Base-by-base conservation (phyloP, 495 filamentous ascomycete species). In the Penicillium samsonianum region DNA sequence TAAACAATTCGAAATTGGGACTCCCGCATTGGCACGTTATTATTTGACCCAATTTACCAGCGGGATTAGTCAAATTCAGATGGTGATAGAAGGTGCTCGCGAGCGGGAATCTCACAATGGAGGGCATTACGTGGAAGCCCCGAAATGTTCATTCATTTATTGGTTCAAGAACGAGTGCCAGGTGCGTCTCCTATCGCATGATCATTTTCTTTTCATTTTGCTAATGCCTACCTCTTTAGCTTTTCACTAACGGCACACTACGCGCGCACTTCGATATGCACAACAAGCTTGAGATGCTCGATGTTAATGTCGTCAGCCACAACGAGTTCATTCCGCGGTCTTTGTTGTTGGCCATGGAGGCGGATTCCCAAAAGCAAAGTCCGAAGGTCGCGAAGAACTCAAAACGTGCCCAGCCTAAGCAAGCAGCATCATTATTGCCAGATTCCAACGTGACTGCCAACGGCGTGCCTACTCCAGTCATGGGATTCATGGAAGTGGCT, bases 21-120 rank as follows among this genome's bases (percentile, higher is more conserved):
- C 83, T 30, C 80, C 89, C 8, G 85, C 87, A 1, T 71, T 96
- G 19, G 80, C 92, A 16, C 85, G 90, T 47, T 96, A 90, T 62
- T 95, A 93, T 67, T 76, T 85, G 48, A 90, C 87, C 0, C 87
- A 92, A 60, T 95, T 90, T 62, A 85, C 87, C n/a, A 92, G 88
- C 53, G 90, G 90, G 5, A 84, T 96, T 37, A 82, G 80, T 46
- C 85, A 81, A 20, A 89, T 96, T 48, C 90, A 94, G 66, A 81
- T 96, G 76, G 79, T 89, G 17, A 75, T 91, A 48, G 82, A 84
- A 59, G 72, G 65, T 14, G 67, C 78, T 23, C 77, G 72, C 44
- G 87, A 92, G 56, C 78, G 73, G 20, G 73, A 82, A 26, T 61
- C 84, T 43, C 73, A 79, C 4, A 81, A 83, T 50, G 86, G 87